Base-by-base conservation (phyloP, 1,139 yeast genomes). In the Diutina catenulata region DNA sequence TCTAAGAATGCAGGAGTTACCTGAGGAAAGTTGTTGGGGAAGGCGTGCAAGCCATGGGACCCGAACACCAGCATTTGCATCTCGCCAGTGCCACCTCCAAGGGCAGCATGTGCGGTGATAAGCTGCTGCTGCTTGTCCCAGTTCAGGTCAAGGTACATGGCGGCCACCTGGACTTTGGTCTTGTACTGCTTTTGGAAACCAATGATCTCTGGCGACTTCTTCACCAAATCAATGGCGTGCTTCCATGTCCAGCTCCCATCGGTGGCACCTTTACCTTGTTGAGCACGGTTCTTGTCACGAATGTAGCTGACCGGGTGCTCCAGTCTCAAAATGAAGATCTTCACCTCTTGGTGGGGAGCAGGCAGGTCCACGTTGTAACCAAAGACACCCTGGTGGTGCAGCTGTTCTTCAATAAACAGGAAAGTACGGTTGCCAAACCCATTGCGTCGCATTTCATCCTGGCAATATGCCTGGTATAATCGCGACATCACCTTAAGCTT, bases 381-480 rank as follows among this genome's bases (percentile, higher is more conserved):
- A 43, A 61, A 67, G 3, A 66, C 40, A 0, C 55, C 49, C 43
- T 63, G 68, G 32, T 52, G 45, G 9, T 45, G 39, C 4, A 46
- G 49, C 1, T 52, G 35, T 49, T 83, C 94, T 49, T 91, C 95
- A 5, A 69, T 80, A 47, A 87, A 80, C 43, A 77, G 76, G 57
- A 87, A 87, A 4, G 82, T 69, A 42, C 97, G 62, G 46, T 80
- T 76, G 21, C 95, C 94, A 49, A 84, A 73, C 0, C 94, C 93
- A 39, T 72, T 70, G 29, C 78, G 62, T 41, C 77, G 59, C 95
- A 91, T 86, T 52, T 88, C 96, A 47, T 91, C 96, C 47, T 79
- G 80, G 1, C 97, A 88, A 53, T 75, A 88, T 1, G 96, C 95
- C 50, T 86, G 88, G 95, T 87, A 86, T 56, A 91, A 56, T 49